Percentiles rank a stretch among this genome's conserved stretches.
Conservation (phyloP, 257 asterid species). For the Ajuga chamaepitys region DNA sequence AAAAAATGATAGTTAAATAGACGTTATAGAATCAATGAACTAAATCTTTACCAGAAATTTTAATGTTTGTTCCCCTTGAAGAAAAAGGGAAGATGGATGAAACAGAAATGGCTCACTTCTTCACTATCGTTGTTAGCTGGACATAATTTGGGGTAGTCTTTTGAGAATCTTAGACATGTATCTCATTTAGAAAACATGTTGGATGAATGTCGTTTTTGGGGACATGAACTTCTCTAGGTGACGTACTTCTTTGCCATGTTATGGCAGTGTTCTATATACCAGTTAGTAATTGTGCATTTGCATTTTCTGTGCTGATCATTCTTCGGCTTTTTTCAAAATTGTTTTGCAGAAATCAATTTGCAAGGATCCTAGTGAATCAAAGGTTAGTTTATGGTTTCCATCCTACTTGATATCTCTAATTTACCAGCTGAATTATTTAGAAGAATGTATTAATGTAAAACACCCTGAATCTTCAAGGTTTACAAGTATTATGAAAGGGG, state of each 20-base stretch:
- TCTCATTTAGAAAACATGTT: background rate
- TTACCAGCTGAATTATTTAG: conserved; percentile 8
- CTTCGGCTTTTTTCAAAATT: background rate
- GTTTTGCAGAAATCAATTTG: conserved; percentile 70
- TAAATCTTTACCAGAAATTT: background rate
- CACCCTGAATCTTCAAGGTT: background rate
- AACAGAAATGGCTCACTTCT: background rate
- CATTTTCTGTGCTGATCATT: conserved; percentile 14
- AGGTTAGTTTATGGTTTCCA: conserved; percentile 41
- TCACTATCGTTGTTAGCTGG: background rate
- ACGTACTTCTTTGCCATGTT: background rate
- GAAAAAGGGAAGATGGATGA: background rate
- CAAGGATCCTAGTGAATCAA: conserved; percentile 65
- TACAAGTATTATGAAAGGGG: background rate
- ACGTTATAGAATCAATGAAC: background rate
- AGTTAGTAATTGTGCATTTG: background rate
- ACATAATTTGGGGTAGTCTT: background rate
- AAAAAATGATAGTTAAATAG: background rate
- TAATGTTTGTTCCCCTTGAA: background rate
- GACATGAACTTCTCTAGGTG: background rate
- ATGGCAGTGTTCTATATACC: background rate
- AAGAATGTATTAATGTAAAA: conserved; percentile 1
- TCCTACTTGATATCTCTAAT: background rate
- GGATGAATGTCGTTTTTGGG: background rate
- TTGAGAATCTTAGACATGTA: background rate